Evolutionary conservation across 768 basidiomycete species (phyloP).

Genomic region (Mycena galericulata): DNA sequence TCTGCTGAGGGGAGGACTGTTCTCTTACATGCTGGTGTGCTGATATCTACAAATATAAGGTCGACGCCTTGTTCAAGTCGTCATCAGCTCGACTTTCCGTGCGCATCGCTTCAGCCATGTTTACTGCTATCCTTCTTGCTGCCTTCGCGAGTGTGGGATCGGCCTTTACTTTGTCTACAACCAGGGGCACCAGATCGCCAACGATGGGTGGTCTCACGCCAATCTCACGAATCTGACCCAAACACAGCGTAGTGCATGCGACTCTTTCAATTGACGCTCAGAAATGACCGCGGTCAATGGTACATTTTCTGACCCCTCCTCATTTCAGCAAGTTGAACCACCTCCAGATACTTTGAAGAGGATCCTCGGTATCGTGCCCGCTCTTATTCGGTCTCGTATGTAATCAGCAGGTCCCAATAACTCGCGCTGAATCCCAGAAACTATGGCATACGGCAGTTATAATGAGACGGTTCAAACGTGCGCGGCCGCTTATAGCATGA

Average conservation of each 20-base stretch:
- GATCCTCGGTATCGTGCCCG: conserved; percentile 31
- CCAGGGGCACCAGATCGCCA: conserved; percentile 44
- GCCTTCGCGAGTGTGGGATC: conserved; percentile 1
- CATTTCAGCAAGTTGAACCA: no score
- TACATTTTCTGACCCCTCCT: not conserved
- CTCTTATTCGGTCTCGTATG: conserved; percentile 52
- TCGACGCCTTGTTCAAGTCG: no score
- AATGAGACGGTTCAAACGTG: conserved; percentile 46
- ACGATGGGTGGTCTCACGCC: conserved; percentile 51
- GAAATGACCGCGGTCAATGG: conserved; percentile 9
- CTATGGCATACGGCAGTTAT: conserved; percentile 51
- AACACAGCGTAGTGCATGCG: conserved; percentile 39
- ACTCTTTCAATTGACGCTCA: not conserved
- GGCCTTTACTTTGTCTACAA: conserved; percentile 1
- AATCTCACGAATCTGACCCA: conserved; percentile 45
- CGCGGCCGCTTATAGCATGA: conserved; percentile 39
- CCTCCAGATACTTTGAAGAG: not conserved
- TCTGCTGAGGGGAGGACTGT: not conserved
- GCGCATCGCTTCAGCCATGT: not conserved
- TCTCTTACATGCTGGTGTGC: not conserved
- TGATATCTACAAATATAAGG: not conserved
- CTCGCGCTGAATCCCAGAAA: not conserved
- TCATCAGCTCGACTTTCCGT: not conserved
- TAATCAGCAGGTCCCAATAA: not conserved
- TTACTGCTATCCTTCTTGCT: not conserved